phyloP scores from a whole-genome alignment of 805 yeast genomes.

The Yamadazyma tumulicola region DNA sequence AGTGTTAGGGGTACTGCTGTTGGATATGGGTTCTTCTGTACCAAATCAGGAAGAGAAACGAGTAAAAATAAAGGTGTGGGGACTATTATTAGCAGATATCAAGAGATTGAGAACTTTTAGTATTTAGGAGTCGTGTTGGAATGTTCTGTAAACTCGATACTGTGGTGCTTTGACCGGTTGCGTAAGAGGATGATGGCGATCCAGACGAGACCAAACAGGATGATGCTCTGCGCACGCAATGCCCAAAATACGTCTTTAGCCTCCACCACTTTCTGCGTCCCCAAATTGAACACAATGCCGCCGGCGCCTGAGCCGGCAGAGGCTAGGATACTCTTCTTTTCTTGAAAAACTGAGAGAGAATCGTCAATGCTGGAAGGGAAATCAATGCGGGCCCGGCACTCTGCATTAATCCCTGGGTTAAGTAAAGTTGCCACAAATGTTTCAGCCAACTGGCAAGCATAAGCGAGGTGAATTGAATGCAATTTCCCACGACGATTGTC shows the following conservation, averaged over 20 bases:
- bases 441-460: constrained; percentile 55
- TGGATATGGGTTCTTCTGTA: no score
- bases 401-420: constrained; percentile 65
- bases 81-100: no score
- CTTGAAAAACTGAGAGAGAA: constrained; percentile 69
- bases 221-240: constrained; percentile 44
- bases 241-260: constrained; percentile 45
- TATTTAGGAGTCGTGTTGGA: no score
- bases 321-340: constrained; percentile 53
- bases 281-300: constrained; percentile 48
- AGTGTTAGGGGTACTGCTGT: no score
- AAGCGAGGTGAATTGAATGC: constrained; percentile 50
- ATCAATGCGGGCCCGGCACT: constrained; percentile 58
- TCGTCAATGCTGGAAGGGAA: constrained; percentile 54
- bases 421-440: constrained; percentile 60
- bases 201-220: constrained; percentile 25
- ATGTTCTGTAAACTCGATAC: constrained; percentile 25
- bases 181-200: constrained; percentile 18
- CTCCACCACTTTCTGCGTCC: constrained; percentile 43
- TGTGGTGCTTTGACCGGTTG: constrained; percentile 16
- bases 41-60: no score
- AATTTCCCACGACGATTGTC: constrained; percentile 45
- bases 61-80: no score
- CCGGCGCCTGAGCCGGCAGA: constrained; percentile 54
- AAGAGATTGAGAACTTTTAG: no score